Evolutionary conservation across 805 yeast genomes (phyloP), one percentile per base, ranked within the genome.

Genomic region (Nakazawaea sp.): DNA sequence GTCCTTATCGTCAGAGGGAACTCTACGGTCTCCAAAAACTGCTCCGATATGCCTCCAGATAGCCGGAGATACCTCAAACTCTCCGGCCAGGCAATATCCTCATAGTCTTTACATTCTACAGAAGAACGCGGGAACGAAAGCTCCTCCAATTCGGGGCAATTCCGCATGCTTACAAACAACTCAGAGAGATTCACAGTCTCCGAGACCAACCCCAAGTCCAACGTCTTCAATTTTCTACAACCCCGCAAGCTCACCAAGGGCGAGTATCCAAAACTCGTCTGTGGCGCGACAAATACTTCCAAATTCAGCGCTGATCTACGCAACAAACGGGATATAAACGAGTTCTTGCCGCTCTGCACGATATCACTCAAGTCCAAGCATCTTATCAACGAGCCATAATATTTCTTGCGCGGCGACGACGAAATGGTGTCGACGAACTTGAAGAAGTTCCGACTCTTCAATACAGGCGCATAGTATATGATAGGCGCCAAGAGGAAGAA

Each of bases 41-140:
- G 82, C 50, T 88, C 83, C 2, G 95, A 75, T 3, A 90, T 77
- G 3, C 97, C 96, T 2, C 98, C 98, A 31, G 95, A 79, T 2
- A 90, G 63, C 36, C 90, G 76, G 30, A 90, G 61, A 49, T 75
- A 77, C 53, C 79, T 68, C 33, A 90, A 59, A 39, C 72, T 75
- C 7, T 78, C 73, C 1, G 98, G 97, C 98, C 98, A 90, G 6
- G 25, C 16, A 20, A 68, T 61, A 32, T 66, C 58, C 29, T 68
- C 70, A 42, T 68, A 70, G 24, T 75, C 74, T 39, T 72, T 69
- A 53, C 95, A 82, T 19, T 73, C 68, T 8, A 89, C 73, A 0
- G 96, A 86, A 1, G 95, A 81, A 45, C 97, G 65, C 1, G 98
- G 97, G 48, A 90, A 89, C 15, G 89, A 78, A 31, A 92, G 61